These are phyloP conservation scores for Fusarium verrucosum DNA, from an alignment of 2,329 filamentous ascomycete species.

Conservation along the genomic window DNA sequence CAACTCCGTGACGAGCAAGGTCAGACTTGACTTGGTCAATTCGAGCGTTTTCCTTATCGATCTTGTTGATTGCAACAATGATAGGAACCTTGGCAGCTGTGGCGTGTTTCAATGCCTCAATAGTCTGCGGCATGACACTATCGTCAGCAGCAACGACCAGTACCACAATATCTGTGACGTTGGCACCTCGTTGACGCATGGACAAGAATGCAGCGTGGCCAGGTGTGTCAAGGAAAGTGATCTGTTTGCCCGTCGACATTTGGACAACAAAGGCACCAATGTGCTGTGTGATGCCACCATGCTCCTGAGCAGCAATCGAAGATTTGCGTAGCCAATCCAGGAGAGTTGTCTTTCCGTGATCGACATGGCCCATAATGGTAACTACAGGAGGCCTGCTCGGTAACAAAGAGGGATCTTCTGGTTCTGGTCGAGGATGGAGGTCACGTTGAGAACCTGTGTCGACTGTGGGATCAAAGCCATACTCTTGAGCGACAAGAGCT, in stretches of 20 bases:
- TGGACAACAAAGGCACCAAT: conserved; percentile 96
- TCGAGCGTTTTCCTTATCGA: conserved; percentile 86
- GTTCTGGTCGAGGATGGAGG: conserved; percentile 73
- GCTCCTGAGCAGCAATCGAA: conserved; percentile 88
- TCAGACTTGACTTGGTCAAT: conserved; percentile 88
- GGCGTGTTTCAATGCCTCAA: conserved; percentile 96
- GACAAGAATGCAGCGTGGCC: conserved; percentile 95
- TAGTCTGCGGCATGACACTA: conserved; percentile 95
- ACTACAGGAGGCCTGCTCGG: conserved; percentile 89
- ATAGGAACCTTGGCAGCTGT: conserved; percentile 88
- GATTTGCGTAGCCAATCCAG: conserved; percentile 93
- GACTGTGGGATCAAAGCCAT: conserved; percentile 86
- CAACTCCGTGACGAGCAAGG: conserved; percentile 81
- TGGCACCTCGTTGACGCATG: conserved; percentile 95
- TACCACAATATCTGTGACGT: conserved; percentile 96
- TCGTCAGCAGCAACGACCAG: conserved; percentile 96
- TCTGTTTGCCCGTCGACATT: conserved; percentile 84
- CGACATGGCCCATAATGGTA: conserved; percentile 99
- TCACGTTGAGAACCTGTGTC: conserved; percentile 74
- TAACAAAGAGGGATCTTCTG: conserved; percentile 72
- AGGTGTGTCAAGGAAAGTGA: conserved; percentile 97
- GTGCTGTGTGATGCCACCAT: conserved; percentile 97
- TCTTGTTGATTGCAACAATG: conserved; percentile 97
- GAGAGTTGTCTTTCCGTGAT: conserved; percentile 97
- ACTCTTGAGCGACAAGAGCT: conserved; percentile 89